These are phyloP conservation scores for Nyctanthes arbortristis DNA, from an alignment of 257 asterid species.

Conservation along the genomic window DNA sequence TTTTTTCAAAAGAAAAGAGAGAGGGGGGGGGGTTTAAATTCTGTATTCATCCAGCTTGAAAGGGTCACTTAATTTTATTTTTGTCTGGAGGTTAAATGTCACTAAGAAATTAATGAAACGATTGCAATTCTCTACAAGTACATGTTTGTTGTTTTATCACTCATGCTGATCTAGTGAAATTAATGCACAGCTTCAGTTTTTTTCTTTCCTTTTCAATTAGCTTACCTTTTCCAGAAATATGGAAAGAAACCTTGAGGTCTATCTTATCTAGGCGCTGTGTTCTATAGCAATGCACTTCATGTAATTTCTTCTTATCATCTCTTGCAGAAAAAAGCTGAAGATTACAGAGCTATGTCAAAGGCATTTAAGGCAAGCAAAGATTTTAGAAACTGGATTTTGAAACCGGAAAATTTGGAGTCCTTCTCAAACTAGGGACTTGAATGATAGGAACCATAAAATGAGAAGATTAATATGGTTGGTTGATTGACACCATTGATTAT, in stretches of 20 bases:
- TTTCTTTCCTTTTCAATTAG: background rate
- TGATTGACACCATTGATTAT: background rate
- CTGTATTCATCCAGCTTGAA: background rate
- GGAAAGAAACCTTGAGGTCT: background rate
- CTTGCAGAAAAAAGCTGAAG: slow-evolving; percentile 62
- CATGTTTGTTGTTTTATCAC: background rate
- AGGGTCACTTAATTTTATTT: background rate
- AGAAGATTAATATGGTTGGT: background rate
- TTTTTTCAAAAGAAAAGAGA: too few species aligned
- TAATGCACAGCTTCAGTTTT: background rate
- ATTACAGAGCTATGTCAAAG: slow-evolving; percentile 62
- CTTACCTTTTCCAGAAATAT: background rate
- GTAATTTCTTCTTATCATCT: background rate
- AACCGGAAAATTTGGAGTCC: slow-evolving; percentile 64
- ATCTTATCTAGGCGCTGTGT: background rate
- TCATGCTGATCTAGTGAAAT: background rate
- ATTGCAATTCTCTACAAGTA: background rate
- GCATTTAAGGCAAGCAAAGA: slow-evolving; percentile 60
- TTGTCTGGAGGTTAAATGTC: background rate
- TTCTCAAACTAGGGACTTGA: slow-evolving; percentile 33
- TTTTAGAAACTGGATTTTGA: slow-evolving; percentile 72
- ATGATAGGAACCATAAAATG: background rate
- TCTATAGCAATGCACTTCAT: background rate
- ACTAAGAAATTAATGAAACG: background rate
- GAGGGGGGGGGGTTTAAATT: too few species aligned